Evolutionary conservation across 2,329 filamentous ascomycete genomes (phyloP).

Genomic region (Paecilomyces sp.): DNA sequence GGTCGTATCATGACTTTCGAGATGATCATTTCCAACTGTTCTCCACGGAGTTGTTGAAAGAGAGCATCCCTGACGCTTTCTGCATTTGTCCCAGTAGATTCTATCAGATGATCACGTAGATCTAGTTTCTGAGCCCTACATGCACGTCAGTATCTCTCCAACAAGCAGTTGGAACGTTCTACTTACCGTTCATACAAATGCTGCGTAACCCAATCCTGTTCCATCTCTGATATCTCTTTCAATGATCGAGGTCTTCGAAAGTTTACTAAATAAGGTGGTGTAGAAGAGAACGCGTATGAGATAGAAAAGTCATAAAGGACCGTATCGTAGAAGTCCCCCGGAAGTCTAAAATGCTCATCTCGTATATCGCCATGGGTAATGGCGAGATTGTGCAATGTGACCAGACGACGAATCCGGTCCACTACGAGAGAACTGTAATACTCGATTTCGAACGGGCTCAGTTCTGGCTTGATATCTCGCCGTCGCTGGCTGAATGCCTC

Average conservation of each 20-base stretch:
- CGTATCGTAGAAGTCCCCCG: slow-evolving; percentile 8
- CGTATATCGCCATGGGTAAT: slow-evolving; percentile 8
- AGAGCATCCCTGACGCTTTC: neutral
- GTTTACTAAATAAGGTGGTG: slow-evolving; percentile 1
- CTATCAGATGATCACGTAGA: neutral
- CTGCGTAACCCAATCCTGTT: neutral
- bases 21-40: neutral
- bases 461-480: neutral
- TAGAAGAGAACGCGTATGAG: slow-evolving; percentile 4
- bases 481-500: neutral
- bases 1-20: neutral
- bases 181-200: neutral
- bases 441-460: slow-evolving; percentile 5
- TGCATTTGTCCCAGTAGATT: neutral
- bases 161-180: neutral
- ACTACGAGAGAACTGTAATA: slow-evolving; percentile 7
- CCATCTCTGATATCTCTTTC: neutral
- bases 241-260: neutral
- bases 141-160: neutral
- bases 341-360: slow-evolving; percentile 11
- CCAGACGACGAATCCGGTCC: slow-evolving; percentile 7
- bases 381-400: slow-evolving; percentile 7
- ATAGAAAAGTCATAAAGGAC: slow-evolving; percentile 11
- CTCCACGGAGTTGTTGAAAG: neutral
- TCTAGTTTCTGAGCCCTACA: neutral